These are phyloP conservation scores for Microcera coccophila DNA, from an alignment of 2,329 filamentous ascomycete genomes.

Conservation along the genomic window DNA sequence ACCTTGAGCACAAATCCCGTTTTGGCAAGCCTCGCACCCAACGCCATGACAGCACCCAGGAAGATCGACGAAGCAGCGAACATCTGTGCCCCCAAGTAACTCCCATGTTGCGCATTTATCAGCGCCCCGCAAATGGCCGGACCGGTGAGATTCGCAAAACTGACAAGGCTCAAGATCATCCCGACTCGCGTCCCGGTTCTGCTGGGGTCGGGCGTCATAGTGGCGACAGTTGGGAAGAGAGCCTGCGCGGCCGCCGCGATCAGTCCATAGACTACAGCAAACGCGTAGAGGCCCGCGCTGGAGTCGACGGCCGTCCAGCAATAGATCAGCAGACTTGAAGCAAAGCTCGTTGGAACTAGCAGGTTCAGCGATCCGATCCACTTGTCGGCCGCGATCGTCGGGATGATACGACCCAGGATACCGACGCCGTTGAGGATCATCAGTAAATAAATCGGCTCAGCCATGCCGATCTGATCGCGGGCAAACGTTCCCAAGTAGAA, in stretches of 20 bases:
- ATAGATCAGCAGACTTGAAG: conserved; percentile 19
- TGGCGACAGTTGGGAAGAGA: conserved; percentile 48
- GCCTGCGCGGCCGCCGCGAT: conserved; percentile 47
- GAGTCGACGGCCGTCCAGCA: conserved; percentile 28
- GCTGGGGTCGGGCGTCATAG: conserved; percentile 32
- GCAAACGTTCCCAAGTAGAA: conserved; percentile 50
- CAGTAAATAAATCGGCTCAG: conserved; percentile 20
- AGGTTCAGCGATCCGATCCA: conserved; percentile 50
- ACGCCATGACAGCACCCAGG: conserved; percentile 18
- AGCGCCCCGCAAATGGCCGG: conserved; percentile 26
- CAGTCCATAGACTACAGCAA: conserved; percentile 45
- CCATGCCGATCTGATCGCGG: conserved; percentile 28
- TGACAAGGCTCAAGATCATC: conserved; percentile 34
- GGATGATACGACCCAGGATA: conserved; percentile 46
- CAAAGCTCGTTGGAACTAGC: conserved; percentile 37
- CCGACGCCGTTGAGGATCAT: conserved; percentile 53
- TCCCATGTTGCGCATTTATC: conserved; percentile 15
- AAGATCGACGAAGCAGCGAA: conserved; percentile 22
- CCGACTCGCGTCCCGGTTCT: conserved; percentile 34
- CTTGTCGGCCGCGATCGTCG: conserved; percentile 45
- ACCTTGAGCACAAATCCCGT: conserved; percentile 9
- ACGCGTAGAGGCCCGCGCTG: conserved; percentile 24
- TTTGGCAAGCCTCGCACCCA: conserved; percentile 16
- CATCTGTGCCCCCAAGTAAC: conserved; percentile 23
- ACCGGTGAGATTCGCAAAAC: conserved; percentile 28